A percentile compares a stretch with the other conserved stretches of the same genome.
Conservation (phyloP, 2,329 filamentous ascomycete species). For the Ceratocystis cubensis region DNA sequence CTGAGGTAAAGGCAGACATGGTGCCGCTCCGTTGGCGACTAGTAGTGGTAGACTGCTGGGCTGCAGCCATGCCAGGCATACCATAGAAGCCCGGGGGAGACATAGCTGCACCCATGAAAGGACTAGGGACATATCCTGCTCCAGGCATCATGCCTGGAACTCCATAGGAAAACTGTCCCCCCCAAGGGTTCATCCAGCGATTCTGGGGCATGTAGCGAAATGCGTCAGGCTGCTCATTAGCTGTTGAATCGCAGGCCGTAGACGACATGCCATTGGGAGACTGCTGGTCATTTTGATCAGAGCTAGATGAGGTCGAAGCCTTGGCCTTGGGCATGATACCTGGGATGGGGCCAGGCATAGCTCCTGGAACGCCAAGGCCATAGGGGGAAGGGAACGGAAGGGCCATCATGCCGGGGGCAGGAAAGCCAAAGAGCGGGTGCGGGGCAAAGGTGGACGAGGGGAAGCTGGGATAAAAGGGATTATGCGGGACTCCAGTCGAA, state of each 20-base stretch:
- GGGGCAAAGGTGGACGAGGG: conserved; percentile 26
- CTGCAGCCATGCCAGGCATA: conserved; percentile 7
- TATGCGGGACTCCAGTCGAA: conserved; percentile 27
- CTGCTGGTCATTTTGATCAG: conserved; percentile 2
- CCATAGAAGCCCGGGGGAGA: conserved; percentile 11
- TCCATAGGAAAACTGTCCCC: conserved; percentile 19
- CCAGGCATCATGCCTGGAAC: conserved; percentile 16
- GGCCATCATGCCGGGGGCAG: conserved; percentile 25
- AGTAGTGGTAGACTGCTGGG: conserved; percentile 1
- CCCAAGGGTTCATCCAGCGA: conserved; percentile 20
- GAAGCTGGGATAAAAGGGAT: conserved; percentile 24
- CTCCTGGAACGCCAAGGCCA: conserved; percentile 6
- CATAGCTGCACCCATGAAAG: conserved; percentile 18
- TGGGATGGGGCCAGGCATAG: conserved; percentile 11
- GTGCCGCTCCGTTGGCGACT: conserved; percentile 13
- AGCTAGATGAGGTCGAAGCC: not conserved
- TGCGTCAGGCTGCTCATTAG: conserved; percentile 14
- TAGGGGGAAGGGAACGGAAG: conserved; percentile 18
- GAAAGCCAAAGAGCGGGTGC: conserved; percentile 28
- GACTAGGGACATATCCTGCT: conserved; percentile 12
- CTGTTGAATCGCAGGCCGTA: not conserved
- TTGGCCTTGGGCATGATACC: conserved; percentile 11
- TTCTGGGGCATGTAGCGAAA: conserved; percentile 15
- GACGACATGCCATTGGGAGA: not conserved
- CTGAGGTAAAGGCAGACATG: not conserved